phyloP scores from a whole-genome alignment of 73 alveolate genomes.

The Paramecium primaurelia region DNA sequence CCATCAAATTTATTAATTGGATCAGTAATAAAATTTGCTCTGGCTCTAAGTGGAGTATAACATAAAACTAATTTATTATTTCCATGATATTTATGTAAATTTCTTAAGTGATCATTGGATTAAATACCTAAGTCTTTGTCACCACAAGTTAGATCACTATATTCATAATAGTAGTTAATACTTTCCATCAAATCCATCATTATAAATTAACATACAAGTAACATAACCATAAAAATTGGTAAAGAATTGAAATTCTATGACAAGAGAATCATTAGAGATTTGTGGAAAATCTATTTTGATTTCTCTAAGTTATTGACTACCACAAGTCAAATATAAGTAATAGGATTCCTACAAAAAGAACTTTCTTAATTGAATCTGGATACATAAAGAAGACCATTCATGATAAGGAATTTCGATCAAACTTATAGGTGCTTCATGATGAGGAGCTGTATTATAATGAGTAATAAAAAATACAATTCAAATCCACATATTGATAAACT shows the following conservation, averaged over 20 bases:
- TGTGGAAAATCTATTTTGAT: conserved; percentile 28
- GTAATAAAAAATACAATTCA: not conserved
- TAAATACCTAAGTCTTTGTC: not conserved
- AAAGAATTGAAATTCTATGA: not conserved
- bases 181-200: conserved; percentile 50
- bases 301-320: not conserved
- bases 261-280: not conserved
- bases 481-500: conserved; percentile 8
- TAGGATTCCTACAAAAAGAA: not conserved
- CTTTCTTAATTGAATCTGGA: not conserved
- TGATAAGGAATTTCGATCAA: not conserved
- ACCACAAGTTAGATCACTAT: conserved; percentile 15
- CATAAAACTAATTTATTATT: conserved; percentile 12
- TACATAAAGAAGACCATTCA: not conserved
- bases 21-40: conserved; percentile 36
- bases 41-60: conserved; percentile 37
- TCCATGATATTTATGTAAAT: not conserved
- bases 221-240: conserved; percentile 9
- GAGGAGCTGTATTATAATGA: not conserved
- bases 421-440: not conserved
- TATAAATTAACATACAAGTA: not conserved
- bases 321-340: not conserved
- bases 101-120: conserved; percentile 2
- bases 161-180: not conserved
- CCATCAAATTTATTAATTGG: conserved; percentile 44